phyloP scores from a whole-genome alignment of 2,329 filamentous ascomycete species.

The Alternaria arborescens region DNA sequence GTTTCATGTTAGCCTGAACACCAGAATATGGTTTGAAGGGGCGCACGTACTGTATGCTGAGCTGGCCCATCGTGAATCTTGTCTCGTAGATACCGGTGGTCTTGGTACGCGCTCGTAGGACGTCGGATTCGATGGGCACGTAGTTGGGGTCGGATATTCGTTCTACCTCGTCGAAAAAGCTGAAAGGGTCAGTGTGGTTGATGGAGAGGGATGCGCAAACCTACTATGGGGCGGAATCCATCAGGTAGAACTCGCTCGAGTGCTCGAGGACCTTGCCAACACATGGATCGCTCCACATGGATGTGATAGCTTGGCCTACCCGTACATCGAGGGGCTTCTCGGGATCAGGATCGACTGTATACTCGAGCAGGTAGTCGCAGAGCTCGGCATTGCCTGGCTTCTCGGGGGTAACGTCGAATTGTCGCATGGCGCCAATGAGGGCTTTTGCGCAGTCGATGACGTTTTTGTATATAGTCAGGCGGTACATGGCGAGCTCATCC shows the following conservation, averaged over 20 bases:
- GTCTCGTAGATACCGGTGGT: constrained; percentile 99
- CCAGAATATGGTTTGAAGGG: constrained; percentile 14
- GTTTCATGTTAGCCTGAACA: constrained; percentile 44
- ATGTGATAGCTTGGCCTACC: constrained; percentile 82
- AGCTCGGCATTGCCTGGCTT: constrained; percentile 75
- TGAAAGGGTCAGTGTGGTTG: constrained; percentile 52
- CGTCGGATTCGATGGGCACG: constrained; percentile 91
- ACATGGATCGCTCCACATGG: constrained; percentile 89
- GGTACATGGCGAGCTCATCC: constrained; percentile 92
- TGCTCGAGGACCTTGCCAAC: constrained; percentile 86
- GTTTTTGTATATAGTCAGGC: constrained; percentile 98
- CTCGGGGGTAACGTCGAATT: constrained; percentile 85
- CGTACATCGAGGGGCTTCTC: constrained; percentile 82
- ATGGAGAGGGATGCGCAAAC: constrained; percentile 41
- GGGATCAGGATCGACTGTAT: constrained; percentile 89
- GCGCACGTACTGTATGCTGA: constrained; percentile 90
- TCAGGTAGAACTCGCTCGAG: constrained; percentile 97
- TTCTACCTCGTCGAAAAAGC: constrained; percentile 93
- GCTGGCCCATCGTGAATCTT: constrained; percentile 95
- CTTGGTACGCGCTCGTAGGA: constrained; percentile 93
- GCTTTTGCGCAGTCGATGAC: constrained; percentile 95
- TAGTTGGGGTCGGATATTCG: constrained; percentile 87
- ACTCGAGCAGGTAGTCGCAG: constrained; percentile 83
- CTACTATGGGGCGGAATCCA: constrained; percentile 99
- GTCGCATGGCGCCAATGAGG: constrained; percentile 87